Base-by-base conservation (phyloP, 352 stramenopile genomes). In the Globisporangium rhizosaccharum region DNA sequence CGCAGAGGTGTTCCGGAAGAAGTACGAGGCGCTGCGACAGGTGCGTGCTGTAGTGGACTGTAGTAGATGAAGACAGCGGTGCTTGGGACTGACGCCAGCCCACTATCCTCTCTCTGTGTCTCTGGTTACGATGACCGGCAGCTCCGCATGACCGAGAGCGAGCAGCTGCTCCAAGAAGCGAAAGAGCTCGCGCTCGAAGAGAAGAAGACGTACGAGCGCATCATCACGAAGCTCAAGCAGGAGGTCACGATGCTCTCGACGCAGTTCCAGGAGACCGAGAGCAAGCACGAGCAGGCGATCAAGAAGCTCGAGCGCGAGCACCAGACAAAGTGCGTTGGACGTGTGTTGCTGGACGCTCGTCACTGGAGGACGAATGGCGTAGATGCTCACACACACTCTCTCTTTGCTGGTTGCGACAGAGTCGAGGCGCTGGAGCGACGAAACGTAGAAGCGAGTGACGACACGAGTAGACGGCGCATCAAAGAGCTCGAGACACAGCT, bases 141-240 rank as follows among this genome's bases (percentile, higher is more conserved):
- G 70, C 70, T 89, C 47, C 79, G 71, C n/a, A 75, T 89, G 57
- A 70, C 59, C 12, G 82, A 94, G 61, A 80, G 72, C 23, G 79
- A 87, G 59, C 66, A 73, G 30, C 49, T 94, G 61, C 65, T 94
- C 41, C 52, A 74, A 36, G 79, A 94, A 47, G 76, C 85, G 25
- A 76, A 73, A 25, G 63, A 62, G 9, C 63, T 92, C 11, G 79
- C 81, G 0, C 65, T 75, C 56, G 71, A 86, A 42, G 81, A 90
- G 62, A 87, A 88, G 51, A 81, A 84, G 48, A 80, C 70, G 54
- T 87, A 94, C 59, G 76, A 90, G 45, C 76, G 83, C 47, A 67
- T 90, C 25, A 77, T 90, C 33, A 57, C 75, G 44, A 88, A 85
- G 62, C 59, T 94, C 17, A 90, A 89, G 59, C 67, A 71, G 45